These are phyloP conservation scores for Pleoardoris graminearum DNA, from an alignment of 2,329 filamentous ascomycete species.

Conservation along the genomic window DNA sequence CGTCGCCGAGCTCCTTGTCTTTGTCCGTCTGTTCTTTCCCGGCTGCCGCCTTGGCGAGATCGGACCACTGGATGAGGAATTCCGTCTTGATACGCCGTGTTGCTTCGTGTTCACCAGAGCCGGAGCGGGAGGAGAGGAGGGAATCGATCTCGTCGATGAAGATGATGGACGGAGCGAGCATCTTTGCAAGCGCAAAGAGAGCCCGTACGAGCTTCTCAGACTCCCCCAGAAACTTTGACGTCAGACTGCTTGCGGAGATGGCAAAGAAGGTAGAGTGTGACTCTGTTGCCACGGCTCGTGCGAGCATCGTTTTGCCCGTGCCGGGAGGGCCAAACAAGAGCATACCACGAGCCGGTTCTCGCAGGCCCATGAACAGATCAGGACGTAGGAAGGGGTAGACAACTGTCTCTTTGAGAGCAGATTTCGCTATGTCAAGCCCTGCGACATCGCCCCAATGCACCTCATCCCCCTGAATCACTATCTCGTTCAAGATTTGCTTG, in stretches of 20 bases:
- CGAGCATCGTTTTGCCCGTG: slow-evolving; percentile 99
- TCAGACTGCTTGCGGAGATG: slow-evolving; percentile 91
- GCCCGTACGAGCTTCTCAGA: slow-evolving; percentile 95
- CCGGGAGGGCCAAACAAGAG: slow-evolving; percentile 93
- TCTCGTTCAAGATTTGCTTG: slow-evolving; percentile 92
- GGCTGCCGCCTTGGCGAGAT: slow-evolving; percentile 87
- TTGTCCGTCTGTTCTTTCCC: slow-evolving; percentile 72
- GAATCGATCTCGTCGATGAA: slow-evolving; percentile 99
- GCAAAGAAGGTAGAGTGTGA: slow-evolving; percentile 95
- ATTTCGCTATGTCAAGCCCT: slow-evolving; percentile 86
- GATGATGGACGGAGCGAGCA: slow-evolving; percentile 90
- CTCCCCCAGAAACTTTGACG: slow-evolving; percentile 94
- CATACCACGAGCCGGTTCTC: slow-evolving; percentile 94
- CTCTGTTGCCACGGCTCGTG: slow-evolving; percentile 90
- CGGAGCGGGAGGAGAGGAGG: slow-evolving; percentile 79
- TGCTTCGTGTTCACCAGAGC: slow-evolving; percentile 87
- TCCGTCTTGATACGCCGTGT: slow-evolving; percentile 95
- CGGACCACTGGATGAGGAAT: slow-evolving; percentile 96
- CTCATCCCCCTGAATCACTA: slow-evolving; percentile 90
- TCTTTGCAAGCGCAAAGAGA: slow-evolving; percentile 85
- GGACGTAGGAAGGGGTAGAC: slow-evolving; percentile 96
- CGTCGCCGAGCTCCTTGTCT: slow-evolving; percentile 74
- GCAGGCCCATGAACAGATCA: slow-evolving; percentile 91
- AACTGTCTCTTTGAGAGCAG: slow-evolving; percentile 89
- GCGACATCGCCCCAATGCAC: slow-evolving; percentile 95